Conservation (phyloP, 2,329 filamentous ascomycete genomes). For the Lachnellula suecica region DNA sequence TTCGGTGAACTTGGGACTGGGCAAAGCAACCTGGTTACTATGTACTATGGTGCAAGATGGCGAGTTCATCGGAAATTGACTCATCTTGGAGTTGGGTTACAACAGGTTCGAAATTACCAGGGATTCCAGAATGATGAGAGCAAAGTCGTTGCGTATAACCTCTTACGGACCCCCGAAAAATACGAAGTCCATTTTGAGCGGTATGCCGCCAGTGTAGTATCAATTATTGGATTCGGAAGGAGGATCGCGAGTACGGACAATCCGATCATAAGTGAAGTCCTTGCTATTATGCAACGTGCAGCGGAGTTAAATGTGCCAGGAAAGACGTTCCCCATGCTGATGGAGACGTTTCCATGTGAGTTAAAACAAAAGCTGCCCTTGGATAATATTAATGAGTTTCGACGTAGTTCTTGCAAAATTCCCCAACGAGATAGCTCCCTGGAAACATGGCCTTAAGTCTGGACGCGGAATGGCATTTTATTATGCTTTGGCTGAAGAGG, state of each 20-base stretch:
- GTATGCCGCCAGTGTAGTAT: slow-evolving; percentile 24
- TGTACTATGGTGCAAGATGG: slow-evolving; percentile 23
- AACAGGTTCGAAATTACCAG: slow-evolving; percentile 22
- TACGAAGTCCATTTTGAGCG: slow-evolving; percentile 24
- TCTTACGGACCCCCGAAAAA: slow-evolving; percentile 17
- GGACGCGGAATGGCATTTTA: slow-evolving; percentile 20
- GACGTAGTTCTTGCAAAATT: slow-evolving; percentile 22
- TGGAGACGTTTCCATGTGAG: slow-evolving; percentile 25
- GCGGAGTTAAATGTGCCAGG: slow-evolving; percentile 25
- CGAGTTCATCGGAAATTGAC: slow-evolving; percentile 23
- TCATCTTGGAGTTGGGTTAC: slow-evolving; percentile 22
- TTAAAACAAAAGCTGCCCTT: neutral
- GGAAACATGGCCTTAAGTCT: slow-evolving; percentile 22
- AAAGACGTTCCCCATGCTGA: slow-evolving; percentile 24
- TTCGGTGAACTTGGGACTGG: slow-evolving; percentile 22
- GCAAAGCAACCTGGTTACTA: slow-evolving; percentile 20
- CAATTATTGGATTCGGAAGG: slow-evolving; percentile 25
- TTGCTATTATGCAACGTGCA: slow-evolving; percentile 23
- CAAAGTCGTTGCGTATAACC: slow-evolving; percentile 19
- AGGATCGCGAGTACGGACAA: slow-evolving; percentile 18
- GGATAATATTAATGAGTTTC: neutral
- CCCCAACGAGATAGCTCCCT: slow-evolving; percentile 21
- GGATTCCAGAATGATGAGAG: slow-evolving; percentile 24
- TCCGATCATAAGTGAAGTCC: slow-evolving; percentile 21
- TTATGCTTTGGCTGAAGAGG: slow-evolving; percentile 23